Conservation (phyloP, 345 rosid species). For the Dovyalis caffra region DNA sequence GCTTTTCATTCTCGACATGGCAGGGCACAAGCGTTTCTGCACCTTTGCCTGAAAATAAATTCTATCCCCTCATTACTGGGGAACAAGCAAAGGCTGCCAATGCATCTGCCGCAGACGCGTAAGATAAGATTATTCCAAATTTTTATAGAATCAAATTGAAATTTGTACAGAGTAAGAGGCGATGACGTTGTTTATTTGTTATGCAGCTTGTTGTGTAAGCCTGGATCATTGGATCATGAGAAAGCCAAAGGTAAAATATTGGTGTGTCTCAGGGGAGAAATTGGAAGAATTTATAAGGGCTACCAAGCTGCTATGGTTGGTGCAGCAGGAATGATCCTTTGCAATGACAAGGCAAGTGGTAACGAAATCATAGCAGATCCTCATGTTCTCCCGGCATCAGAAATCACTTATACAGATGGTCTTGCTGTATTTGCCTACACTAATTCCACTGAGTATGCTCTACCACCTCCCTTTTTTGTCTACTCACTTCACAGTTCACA, state of each 20-base stretch:
- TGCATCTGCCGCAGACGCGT: conserved; percentile 37
- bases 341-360: conserved; percentile 50
- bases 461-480: not conserved
- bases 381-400: conserved; percentile 66
- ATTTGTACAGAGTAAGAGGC: too few relatives aligned
- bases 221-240: conserved; percentile 56
- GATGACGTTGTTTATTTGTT: not conserved
- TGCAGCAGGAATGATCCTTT: conserved; percentile 69
- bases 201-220: conserved; percentile 53
- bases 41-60: conserved; percentile 28
- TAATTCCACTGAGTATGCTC: conserved; percentile 31
- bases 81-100: conserved; percentile 31
- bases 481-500: not conserved
- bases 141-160: too few relatives aligned
- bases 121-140: conserved; percentile 9
- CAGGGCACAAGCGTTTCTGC: conserved; percentile 46
- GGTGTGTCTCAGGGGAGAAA: conserved; percentile 51
- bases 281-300: conserved; percentile 52
- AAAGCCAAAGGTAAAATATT: conserved; percentile 67
- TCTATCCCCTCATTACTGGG: conserved; percentile 40
- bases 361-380: conserved; percentile 48
- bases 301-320: conserved; percentile 43
- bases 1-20: not conserved
- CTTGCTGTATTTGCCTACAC: conserved; percentile 41
- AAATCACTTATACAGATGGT: conserved; percentile 53